phyloP scores from a whole-genome alignment of 2,329 filamentous ascomycete genomes.

The Fusarium mangiferae region DNA sequence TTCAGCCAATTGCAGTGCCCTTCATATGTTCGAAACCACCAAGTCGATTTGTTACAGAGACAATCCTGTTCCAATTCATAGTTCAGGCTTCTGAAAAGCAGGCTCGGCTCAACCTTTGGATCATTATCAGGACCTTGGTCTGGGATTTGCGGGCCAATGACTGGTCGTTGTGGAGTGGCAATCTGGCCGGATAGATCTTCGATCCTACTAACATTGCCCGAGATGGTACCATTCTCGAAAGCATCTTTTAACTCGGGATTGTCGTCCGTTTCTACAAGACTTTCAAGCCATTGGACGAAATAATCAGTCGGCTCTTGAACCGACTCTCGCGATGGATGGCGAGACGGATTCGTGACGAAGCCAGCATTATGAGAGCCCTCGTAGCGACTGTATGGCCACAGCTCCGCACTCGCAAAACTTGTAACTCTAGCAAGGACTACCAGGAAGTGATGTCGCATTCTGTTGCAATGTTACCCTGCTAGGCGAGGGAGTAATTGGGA shows the following conservation, averaged over 20 bases:
- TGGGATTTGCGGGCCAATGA: background rate
- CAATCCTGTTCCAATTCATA: background rate
- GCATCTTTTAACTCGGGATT: fast-evolving
- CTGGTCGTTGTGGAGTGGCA: fast-evolving
- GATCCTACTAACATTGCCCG: fast-evolving
- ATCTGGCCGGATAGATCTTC: fast-evolving
- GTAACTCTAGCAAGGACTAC: fast-evolving
- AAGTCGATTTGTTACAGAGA: fast-evolving
- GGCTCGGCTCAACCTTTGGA: fast-evolving
- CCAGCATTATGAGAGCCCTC: background rate
- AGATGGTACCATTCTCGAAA: fast-evolving
- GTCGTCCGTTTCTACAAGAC: fast-evolving
- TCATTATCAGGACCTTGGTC: fast-evolving
- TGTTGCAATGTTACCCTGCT: background rate
- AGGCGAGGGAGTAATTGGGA: background rate
- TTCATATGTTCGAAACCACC: background rate
- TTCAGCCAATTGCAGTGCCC: background rate
- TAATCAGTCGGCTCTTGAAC: fast-evolving
- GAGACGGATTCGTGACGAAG: background rate
- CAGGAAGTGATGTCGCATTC: background rate
- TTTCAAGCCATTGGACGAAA: background rate
- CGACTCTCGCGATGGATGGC: too few species aligned
- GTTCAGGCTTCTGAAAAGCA: background rate
- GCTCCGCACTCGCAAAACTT: fast-evolving
- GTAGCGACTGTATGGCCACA: background rate